Evolutionary conservation across 73 alveolate species (phyloP).

Genomic region (Paramecium sonneborni): DNA sequence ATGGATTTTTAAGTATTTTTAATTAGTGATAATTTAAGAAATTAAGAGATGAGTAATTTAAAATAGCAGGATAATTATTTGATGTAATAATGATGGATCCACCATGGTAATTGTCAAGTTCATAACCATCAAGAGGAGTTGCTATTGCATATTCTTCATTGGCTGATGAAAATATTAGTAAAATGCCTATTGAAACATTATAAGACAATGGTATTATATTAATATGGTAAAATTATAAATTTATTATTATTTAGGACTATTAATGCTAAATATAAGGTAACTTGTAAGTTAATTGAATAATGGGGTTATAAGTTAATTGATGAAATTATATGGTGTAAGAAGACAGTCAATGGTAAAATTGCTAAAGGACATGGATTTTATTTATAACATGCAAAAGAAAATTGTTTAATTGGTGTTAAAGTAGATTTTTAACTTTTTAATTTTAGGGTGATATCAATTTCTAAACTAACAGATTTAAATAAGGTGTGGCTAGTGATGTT

Average conservation of each 20-base stretch:
- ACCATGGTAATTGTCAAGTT: slow-evolving; percentile 90
- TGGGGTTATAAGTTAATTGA: slow-evolving; percentile 85
- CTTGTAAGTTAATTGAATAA: slow-evolving; percentile 74
- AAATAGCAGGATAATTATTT: slow-evolving; percentile 74
- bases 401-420: slow-evolving; percentile 87
- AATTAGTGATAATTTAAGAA: background rate
- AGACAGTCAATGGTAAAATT: slow-evolving; percentile 82
- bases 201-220: slow-evolving; percentile 82
- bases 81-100: slow-evolving; percentile 96
- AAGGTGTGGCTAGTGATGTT: slow-evolving; percentile 71
- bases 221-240: slow-evolving; percentile 68
- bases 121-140: slow-evolving; percentile 88
- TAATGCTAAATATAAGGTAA: slow-evolving; percentile 82
- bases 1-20: slow-evolving; percentile 54
- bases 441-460: background rate
- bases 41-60: slow-evolving; percentile 40
- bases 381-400: slow-evolving; percentile 88
- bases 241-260: slow-evolving; percentile 64
- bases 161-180: slow-evolving; percentile 71
- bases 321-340: slow-evolving; percentile 87
- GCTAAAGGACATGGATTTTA: slow-evolving; percentile 89
- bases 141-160: slow-evolving; percentile 86
- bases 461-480: slow-evolving; percentile 25
- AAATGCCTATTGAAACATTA: slow-evolving; percentile 74
- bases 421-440: background rate